phyloP scores from a whole-genome alignment of 2,329 filamentous ascomycete genomes.

The Tolypocladium sp. region DNA sequence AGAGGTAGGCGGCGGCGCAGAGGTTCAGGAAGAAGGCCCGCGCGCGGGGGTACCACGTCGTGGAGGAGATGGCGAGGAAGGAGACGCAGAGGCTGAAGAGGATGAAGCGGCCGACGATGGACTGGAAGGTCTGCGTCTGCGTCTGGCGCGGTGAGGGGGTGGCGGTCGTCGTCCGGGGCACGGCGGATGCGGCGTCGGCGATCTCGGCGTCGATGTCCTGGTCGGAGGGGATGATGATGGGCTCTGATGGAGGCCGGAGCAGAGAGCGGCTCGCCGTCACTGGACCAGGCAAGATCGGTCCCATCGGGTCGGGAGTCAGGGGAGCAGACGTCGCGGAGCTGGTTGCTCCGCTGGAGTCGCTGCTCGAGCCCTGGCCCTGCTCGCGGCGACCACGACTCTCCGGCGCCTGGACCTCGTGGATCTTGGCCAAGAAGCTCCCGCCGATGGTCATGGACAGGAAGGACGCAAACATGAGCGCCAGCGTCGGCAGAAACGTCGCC shows the following conservation, averaged over 20 bases:
- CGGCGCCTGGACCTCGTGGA: conserved; percentile 47
- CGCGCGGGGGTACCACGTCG: conserved; percentile 48
- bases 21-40: conserved; percentile 51
- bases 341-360: conserved; percentile 11
- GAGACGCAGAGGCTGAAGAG: conserved; percentile 45
- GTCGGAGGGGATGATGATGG: conserved; percentile 54
- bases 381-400: conserved; percentile 45
- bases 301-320: conserved; percentile 14
- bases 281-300: conserved; percentile 27
- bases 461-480: conserved; percentile 39
- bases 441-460: conserved; percentile 50
- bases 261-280: conserved; percentile 23
- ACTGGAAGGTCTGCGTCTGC: conserved; percentile 36
- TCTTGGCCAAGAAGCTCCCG: conserved; percentile 48
- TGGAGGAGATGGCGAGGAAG: conserved; percentile 50
- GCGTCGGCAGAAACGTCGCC: conserved; percentile 46
- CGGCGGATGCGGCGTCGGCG: conserved; percentile 29
- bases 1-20: conserved; percentile 68
- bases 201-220: conserved; percentile 56
- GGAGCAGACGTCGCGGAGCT: conserved; percentile 15
- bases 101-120: conserved; percentile 48
- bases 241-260: conserved; percentile 5
- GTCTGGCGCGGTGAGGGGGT: conserved; percentile 13
- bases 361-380: conserved; percentile 11
- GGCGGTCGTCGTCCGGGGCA: conserved; percentile 16